phyloP scores from a whole-genome alignment of 225 moss, liverwort and hornwort species.

The Rhytidiadelphus loreus region DNA sequence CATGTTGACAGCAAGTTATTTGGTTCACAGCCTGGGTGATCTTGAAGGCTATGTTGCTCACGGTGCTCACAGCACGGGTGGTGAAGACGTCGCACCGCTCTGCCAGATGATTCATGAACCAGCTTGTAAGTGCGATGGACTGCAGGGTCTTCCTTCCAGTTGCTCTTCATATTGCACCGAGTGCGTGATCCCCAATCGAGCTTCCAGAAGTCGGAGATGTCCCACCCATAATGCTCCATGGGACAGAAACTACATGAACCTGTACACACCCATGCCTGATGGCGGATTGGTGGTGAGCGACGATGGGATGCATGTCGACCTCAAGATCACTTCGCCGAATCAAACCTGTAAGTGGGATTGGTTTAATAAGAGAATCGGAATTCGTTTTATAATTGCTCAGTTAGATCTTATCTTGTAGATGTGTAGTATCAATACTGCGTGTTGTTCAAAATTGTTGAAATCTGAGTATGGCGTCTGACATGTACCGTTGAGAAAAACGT shows the following conservation, averaged over 20 bases:
- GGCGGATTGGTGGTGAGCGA: slow-evolving; percentile 18
- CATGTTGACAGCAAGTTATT: not conserved
- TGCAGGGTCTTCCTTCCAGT: not conserved
- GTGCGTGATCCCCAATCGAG: not conserved
- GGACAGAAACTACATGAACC: slow-evolving; percentile 22
- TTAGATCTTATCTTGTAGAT: not conserved
- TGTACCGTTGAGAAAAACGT: not conserved
- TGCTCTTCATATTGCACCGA: not conserved
- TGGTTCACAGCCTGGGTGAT: not conserved
- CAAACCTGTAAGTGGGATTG: slow-evolving; percentile 11
- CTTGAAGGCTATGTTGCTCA: not conserved
- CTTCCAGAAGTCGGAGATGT: not conserved
- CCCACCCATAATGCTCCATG: not conserved
- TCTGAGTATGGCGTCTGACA: not conserved
- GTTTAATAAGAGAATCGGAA: not conserved
- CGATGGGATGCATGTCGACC: slow-evolving; percentile 16
- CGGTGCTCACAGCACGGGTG: not conserved
- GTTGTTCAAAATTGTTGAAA: not conserved
- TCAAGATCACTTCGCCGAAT: slow-evolving; percentile 13
- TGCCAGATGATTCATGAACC: not conserved
- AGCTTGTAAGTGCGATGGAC: not conserved
- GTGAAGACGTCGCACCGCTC: not conserved
- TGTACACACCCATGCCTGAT: slow-evolving; percentile 26
- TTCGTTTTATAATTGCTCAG: not conserved
- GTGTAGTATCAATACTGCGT: not conserved